Evolutionary conservation across 352 stramenopile genomes (phyloP).

Genomic region (Phytophthora sp.): DNA sequence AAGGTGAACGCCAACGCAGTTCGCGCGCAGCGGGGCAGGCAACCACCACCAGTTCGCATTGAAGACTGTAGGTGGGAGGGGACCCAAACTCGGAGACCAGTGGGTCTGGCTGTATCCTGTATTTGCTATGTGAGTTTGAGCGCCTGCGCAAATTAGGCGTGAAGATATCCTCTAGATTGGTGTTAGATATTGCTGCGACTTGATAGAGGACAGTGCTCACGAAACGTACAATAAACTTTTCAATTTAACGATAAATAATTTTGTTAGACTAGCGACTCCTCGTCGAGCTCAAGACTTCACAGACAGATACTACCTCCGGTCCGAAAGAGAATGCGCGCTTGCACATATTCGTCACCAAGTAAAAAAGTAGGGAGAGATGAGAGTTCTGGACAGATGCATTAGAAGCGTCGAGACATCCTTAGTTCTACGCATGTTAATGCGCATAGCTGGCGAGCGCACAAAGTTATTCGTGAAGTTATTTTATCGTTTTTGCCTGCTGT

Average conservation of each 20-base stretch:
- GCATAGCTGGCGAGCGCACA: too few relatives aligned
- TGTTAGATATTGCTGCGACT: neutral
- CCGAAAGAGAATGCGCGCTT: too few relatives aligned
- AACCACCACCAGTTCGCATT: conserved; percentile 11
- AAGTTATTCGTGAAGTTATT: too few relatives aligned
- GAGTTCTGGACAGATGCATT: too few relatives aligned
- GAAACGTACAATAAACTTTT: neutral
- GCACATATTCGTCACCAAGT: too few relatives aligned
- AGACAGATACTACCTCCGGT: neutral
- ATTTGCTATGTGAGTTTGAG: neutral
- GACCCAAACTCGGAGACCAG: conserved; percentile 1
- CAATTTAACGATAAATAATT: neutral
- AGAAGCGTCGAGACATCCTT: too few relatives aligned
- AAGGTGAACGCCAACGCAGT: neutral
- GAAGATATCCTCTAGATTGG: conserved; percentile 1
- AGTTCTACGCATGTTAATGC: too few relatives aligned
- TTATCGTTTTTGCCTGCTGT: too few relatives aligned
- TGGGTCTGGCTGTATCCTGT: neutral
- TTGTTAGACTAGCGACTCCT: neutral
- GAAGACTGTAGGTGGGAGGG: neutral
- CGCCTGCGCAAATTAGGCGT: neutral
- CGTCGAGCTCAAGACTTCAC: conserved; percentile 6
- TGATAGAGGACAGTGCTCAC: conserved; percentile 4
- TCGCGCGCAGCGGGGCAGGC: neutral
- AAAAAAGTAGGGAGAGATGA: too few relatives aligned